phyloP scores from a whole-genome alignment of 2,329 filamentous ascomycete genomes.

The Dactylella cylindrospora region DNA sequence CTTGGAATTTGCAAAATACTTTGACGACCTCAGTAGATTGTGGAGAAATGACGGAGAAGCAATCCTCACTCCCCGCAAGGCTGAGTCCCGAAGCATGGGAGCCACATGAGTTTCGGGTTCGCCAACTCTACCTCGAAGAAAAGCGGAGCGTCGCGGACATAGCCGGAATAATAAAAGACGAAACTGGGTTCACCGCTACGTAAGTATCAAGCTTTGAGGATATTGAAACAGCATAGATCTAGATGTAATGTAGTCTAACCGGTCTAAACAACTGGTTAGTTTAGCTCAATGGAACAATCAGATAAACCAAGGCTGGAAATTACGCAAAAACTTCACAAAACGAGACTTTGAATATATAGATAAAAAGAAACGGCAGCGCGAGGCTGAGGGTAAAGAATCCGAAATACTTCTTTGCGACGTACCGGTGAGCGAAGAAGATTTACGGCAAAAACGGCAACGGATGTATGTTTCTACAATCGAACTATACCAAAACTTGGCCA shows the following conservation, averaged over 20 bases:
- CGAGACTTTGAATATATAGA: constrained; percentile 4
- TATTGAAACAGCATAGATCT: not conserved
- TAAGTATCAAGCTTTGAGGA: not conserved
- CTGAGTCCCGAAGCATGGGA: not conserved
- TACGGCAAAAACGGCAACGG: constrained; percentile 7
- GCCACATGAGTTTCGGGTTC: not conserved
- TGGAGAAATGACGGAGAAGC: too few relatives aligned
- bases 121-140: not conserved
- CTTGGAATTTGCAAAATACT: too few relatives aligned
- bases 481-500: not conserved
- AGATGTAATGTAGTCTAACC: not conserved
- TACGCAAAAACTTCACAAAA: constrained; percentile 9
- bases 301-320: not conserved
- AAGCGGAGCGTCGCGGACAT: not conserved
- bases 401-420: constrained; percentile 3
- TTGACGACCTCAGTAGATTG: too few relatives aligned
- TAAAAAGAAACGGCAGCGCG: constrained; percentile 6
- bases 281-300: constrained; percentile 5
- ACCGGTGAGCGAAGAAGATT: not conserved
- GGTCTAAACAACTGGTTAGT: too few relatives aligned
- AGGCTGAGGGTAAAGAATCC: constrained; percentile 7
- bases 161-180: not conserved
- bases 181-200: not conserved
- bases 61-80: too few relatives aligned
- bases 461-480: not conserved